phyloP scores from a whole-genome alignment of 352 stramenopile species.

The Pythium plurisporium region DNA sequence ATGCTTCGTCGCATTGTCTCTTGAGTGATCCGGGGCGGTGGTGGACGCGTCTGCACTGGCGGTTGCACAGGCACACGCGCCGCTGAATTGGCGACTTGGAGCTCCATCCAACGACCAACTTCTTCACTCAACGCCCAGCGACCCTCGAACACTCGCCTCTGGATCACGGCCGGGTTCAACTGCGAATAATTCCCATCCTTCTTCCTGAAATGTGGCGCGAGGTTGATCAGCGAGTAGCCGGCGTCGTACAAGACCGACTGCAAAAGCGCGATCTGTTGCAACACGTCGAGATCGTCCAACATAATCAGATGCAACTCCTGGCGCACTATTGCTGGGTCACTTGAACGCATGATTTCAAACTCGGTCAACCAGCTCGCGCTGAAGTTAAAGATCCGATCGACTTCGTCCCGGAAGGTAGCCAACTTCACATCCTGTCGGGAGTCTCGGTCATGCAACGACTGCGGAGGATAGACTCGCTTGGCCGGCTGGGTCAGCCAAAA shows the following conservation, averaged over 20 bases:
- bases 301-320: background rate
- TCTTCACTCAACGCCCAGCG: no score
- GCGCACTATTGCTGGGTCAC: background rate
- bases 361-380: background rate
- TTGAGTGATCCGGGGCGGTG: no score
- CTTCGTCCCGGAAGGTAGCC: background rate
- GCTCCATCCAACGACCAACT: no score
- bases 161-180: background rate
- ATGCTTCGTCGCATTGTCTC: no score
- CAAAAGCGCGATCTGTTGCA: background rate
- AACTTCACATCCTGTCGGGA: background rate
- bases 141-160: background rate
- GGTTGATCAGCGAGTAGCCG: constrained; percentile 8
- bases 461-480: background rate
- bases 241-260: background rate
- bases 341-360: background rate
- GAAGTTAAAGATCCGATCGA: background rate
- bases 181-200: no score
- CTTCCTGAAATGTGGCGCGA: background rate
- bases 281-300: background rate
- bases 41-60: no score
- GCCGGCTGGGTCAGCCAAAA: background rate
- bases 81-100: no score
- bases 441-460: background rate
- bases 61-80: no score